Evolutionary conservation across 306 rosid species (phyloP).

Genomic region (Gastrolobium bilobum): DNA sequence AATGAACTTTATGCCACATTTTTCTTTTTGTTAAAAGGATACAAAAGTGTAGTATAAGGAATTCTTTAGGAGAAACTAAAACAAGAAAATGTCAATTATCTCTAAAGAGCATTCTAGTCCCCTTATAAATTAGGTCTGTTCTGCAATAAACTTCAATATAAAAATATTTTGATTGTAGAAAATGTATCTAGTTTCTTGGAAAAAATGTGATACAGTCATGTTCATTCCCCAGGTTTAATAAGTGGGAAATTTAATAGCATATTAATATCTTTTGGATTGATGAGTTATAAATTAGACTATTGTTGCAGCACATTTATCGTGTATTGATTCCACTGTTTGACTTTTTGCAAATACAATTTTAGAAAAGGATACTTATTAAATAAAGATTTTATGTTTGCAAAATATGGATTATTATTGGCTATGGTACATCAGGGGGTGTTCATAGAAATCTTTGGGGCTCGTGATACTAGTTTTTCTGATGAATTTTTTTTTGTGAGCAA

Average conservation of each 20-base stretch:
- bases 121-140: not conserved
- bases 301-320: not conserved
- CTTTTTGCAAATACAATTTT: not conserved
- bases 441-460: not conserved
- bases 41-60: not conserved
- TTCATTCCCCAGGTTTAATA: not conserved
- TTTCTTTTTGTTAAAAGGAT: not conserved
- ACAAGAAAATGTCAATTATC: not conserved
- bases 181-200: not conserved
- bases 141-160: not conserved
- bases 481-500: not conserved
- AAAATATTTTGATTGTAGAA: not conserved
- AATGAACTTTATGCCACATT: not conserved
- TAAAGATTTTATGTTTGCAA: not conserved
- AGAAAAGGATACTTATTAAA: too few relatives aligned
- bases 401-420: not conserved
- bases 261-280: not conserved
- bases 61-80: not conserved
- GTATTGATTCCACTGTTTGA: not conserved
- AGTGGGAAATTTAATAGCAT: not conserved
- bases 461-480: not conserved
- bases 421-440: not conserved
- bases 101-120: not conserved
- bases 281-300: not conserved
- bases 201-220: not conserved